Evolutionary conservation across 116 monocot genomes (phyloP).

Genomic region (Dioscorea cayenensis): DNA sequence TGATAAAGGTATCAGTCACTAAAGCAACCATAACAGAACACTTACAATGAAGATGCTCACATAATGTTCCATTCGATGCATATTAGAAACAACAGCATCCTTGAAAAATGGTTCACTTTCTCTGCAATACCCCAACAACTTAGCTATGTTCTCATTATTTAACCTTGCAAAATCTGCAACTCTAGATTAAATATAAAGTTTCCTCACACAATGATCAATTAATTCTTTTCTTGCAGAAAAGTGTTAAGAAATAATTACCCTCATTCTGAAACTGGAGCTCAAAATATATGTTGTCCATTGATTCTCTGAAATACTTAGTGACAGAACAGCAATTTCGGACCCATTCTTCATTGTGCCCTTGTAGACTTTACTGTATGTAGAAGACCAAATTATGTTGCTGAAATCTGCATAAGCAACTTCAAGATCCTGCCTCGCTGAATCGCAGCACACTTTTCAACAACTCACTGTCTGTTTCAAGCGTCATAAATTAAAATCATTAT

Average conservation of each 20-base stretch:
- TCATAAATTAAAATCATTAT: too few species aligned
- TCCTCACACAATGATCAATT: neutral
- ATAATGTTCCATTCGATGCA: constrained; percentile 93
- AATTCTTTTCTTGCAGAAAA: neutral
- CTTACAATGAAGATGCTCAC: constrained; percentile 97
- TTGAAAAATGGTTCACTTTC: constrained; percentile 75
- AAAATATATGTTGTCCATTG: constrained; percentile 60
- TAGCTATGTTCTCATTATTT: constrained; percentile 70
- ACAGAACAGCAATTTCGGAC: constrained; percentile 70
- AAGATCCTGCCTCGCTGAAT: neutral
- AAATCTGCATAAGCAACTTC: constrained; percentile 70
- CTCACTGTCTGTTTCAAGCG: too few species aligned
- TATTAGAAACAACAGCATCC: constrained; percentile 96
- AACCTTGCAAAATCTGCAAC: constrained; percentile 74
- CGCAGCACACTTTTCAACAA: constrained; percentile 9
- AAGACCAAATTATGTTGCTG: constrained; percentile 95
- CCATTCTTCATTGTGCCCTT: constrained; percentile 88
- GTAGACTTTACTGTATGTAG: too few species aligned
- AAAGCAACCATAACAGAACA: neutral
- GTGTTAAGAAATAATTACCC: constrained; percentile 30
- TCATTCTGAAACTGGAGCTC: constrained; percentile 73
- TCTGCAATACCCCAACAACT: constrained; percentile 81
- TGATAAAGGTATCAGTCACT: neutral
- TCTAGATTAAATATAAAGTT: constrained; percentile 28
- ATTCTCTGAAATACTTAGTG: constrained; percentile 22